Evolutionary conservation across 768 basidiomycete genomes (phyloP), one percentile per base, ranked within the genome.

Genomic region (Scleroderma bovista): DNA sequence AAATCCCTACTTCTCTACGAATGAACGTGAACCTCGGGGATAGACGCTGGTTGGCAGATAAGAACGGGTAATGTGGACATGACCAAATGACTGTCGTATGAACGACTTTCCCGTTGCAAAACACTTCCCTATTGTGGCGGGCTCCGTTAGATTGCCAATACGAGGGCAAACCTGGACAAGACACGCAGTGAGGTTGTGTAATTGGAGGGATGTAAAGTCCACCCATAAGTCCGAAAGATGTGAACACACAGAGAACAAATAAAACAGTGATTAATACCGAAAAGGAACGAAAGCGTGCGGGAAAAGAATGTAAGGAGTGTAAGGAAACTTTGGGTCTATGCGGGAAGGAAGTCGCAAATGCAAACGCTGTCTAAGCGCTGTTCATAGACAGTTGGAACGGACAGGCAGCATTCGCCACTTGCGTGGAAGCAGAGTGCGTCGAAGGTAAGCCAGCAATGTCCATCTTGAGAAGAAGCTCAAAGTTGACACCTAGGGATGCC

Each of bases 381-480:
- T 72, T 78, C 3, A 70, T 56, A 6, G 84, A 61, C 0, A 91
- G 72, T 59, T 87, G 78, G 51, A 86, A 77, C 1, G 91, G 92
- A 55, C 86, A 88, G 22, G 75, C 69, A 0, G 81, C 89, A 56
- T 77, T 70, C 9, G 75, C 64, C 33, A 87, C 74, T 51, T 78
- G 74, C 0, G 80, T 79, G 0, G 83, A 79, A 3, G 83, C 72
- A 11, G 64, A 63, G 34, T 72, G 75, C 4, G 71, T 73, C n/a
- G 72, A 69, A 31, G 76, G 69, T 31, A 93, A 74, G 13, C 92
- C 92, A 13, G 73, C 62, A 54, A 93, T 93, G 32, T 74, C 67
- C 79, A 90, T 79, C 32, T 78, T 72, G 23, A 90, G 62, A 17
- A 81, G 64, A 34, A 93, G 66, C 26, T 80, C 77, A 62, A 93